These are phyloP conservation scores for Arthrobotrys pseudoclavata DNA, from an alignment of 2,329 filamentous ascomycete genomes.

Conservation along the genomic window DNA sequence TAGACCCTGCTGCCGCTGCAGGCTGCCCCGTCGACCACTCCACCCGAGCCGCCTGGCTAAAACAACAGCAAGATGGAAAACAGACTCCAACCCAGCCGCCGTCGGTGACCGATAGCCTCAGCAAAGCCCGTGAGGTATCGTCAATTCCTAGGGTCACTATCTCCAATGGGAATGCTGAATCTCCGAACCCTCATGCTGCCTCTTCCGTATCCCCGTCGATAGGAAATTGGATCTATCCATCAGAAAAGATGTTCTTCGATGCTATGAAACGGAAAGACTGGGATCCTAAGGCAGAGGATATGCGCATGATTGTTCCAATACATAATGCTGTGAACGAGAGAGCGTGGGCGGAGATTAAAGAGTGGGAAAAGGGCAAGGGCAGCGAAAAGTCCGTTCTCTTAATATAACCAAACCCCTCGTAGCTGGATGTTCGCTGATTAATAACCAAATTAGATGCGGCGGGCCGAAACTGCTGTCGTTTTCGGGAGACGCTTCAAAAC, in stretches of 20 bases:
- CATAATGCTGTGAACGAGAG: constrained; percentile 99
- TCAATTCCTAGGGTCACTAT: constrained; percentile 78
- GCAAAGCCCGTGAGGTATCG: constrained; percentile 79
- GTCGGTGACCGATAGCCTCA: constrained; percentile 68
- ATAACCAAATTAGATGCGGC: constrained; percentile 70
- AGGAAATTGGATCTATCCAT: constrained; percentile 98
- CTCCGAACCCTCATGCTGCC: constrained; percentile 65
- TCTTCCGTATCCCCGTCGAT: constrained; percentile 66
- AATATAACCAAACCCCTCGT: background rate
- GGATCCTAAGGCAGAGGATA: constrained; percentile 78
- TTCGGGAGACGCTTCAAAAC: constrained; percentile 75
- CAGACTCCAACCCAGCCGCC: constrained; percentile 62
- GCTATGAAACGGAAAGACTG: constrained; percentile 93
- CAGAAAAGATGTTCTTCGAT: constrained; percentile 97
- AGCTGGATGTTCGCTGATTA: background rate
- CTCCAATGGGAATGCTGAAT: constrained; percentile 64
- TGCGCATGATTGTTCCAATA: constrained; percentile 93
- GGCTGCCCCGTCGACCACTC: constrained; percentile 92
- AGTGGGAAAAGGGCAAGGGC: constrained; percentile 80
- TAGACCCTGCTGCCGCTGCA: constrained; percentile 64
- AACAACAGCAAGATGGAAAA: constrained; percentile 63
- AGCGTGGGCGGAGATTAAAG: constrained; percentile 90
- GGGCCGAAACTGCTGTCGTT: constrained; percentile 89
- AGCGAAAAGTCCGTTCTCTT: constrained; percentile 70
- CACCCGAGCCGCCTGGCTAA: constrained; percentile 87